Evolutionary conservation across 2,329 filamentous ascomycete genomes (phyloP), one percentile per base, ranked within the genome.

Genomic region (Myriosclerotinia scirpicola): DNA sequence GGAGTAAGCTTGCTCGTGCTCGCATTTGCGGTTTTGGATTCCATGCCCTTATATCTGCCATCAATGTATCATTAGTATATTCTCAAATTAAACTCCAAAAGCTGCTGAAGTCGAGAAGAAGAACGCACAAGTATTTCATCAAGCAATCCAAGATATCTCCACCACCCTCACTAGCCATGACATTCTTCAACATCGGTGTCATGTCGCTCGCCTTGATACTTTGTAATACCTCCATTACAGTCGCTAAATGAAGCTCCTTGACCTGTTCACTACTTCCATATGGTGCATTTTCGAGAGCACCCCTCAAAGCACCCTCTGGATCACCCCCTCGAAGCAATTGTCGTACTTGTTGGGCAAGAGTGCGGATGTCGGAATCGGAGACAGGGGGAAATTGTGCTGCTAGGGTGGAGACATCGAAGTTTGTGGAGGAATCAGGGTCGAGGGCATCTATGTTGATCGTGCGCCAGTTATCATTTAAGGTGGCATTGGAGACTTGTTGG

Each of bases 141-240:
- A 99, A 81, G 62, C 94, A 92, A 78, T 99, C 95, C 72, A 96
- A 81, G 69, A 91, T 85, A 80, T 98, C 95, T 69, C 87, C 87
- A 38, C 95, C 95, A 69, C 91, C 91, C 61, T 90, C 87, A 14
- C 89, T 87, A 68, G 82, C 82, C 80, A 95, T 93, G 75, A 98
- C 90, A 67, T 88, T 86, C 79, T 89, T 87, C 72, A 99, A 82
- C 75, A 98, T 87, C 17, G 92, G 90, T 70, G 89, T 92, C 91
- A 98, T 98, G 74, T 99, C 95, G 73, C 91, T 91, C 76, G 95
- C 93, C 78, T 96, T 93, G 80, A 98, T 98, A 26, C 92, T 95
- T 79, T 97, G 93, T 71, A 99, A 83, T 67, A 98, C 93, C 80
- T 99, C 95, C 69, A 92, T 87, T 52, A 99, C 90, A 26, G 91